These are phyloP conservation scores for Penicillium sclerotigenum DNA, from an alignment of 2,329 filamentous ascomycete genomes.

Conservation along the genomic window DNA sequence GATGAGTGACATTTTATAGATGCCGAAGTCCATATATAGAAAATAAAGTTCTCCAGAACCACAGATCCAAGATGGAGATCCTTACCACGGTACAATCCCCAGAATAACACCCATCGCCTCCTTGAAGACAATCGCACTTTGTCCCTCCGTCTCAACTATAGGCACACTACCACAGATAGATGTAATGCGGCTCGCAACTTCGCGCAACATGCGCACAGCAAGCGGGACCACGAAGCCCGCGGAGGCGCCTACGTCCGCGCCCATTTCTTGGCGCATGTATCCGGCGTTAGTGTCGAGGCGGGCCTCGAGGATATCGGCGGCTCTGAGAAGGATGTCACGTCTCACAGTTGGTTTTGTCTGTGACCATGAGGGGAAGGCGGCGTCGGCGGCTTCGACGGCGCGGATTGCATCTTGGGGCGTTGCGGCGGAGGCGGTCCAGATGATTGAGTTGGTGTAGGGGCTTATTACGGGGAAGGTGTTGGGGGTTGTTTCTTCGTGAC, in stretches of 20 bases:
- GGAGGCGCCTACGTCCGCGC: conserved; percentile 39
- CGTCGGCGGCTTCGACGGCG: conserved; percentile 57
- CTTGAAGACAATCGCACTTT: conserved; percentile 63
- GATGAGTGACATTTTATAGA: background rate
- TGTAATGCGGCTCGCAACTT: conserved; percentile 49
- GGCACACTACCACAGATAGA: conserved; percentile 50
- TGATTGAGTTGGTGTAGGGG: conserved; percentile 51
- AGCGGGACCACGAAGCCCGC: conserved; percentile 32
- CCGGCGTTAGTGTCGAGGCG: conserved; percentile 51
- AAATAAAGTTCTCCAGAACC: background rate
- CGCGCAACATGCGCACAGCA: conserved; percentile 43
- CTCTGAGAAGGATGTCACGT: conserved; percentile 67
- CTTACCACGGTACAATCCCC: conserved; percentile 74
- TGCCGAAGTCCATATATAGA: background rate
- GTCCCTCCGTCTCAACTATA: conserved; percentile 48
- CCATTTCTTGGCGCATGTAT: conserved; percentile 59
- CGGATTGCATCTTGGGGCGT: conserved; percentile 39
- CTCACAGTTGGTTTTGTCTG: conserved; percentile 58
- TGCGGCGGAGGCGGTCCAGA: conserved; percentile 56
- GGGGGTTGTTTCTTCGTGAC: conserved; percentile 31
- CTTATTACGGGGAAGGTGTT: conserved; percentile 49
- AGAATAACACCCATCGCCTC: conserved; percentile 76
- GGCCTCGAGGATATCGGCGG: conserved; percentile 55
- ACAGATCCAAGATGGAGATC: background rate
- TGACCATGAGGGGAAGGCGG: conserved; percentile 66